Conservation (phyloP, 2,329 filamentous ascomycete species). For the Cercospora sp. region DNA sequence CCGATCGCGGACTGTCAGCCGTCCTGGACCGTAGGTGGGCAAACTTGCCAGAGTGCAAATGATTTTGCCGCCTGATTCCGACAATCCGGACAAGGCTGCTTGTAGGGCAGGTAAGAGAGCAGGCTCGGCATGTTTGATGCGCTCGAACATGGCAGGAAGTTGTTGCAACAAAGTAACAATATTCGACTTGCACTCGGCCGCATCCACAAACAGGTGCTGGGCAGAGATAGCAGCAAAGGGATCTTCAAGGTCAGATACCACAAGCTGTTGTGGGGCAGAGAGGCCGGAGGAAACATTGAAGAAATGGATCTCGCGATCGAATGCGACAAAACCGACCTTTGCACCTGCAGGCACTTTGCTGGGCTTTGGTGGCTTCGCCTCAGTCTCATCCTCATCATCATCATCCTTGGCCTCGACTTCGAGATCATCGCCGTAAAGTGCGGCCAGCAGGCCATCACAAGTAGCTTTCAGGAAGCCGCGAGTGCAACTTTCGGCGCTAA, state of each 20-base stretch:
- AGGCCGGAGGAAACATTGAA: constrained; percentile 85
- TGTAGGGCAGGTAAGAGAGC: constrained; percentile 81
- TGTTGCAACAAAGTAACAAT: constrained; percentile 84
- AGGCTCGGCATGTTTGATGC: constrained; percentile 86
- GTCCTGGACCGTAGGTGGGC: constrained; percentile 86
- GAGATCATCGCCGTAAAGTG: constrained; percentile 73
- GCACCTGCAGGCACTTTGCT: constrained; percentile 70
- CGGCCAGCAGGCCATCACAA: constrained; percentile 81
- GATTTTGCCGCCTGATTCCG: constrained; percentile 87
- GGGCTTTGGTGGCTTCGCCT: constrained; percentile 49
- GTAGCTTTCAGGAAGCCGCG: constrained; percentile 88
- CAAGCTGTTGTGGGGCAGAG: constrained; percentile 93
- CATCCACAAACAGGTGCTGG: constrained; percentile 91
- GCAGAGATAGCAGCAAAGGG: constrained; percentile 84
- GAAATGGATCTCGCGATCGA: constrained; percentile 95
- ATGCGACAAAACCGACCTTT: constrained; percentile 93
- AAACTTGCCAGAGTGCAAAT: constrained; percentile 84
- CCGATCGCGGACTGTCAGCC: constrained; percentile 82
- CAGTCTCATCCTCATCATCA: constrained; percentile 46
- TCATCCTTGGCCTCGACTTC: constrained; percentile 54
- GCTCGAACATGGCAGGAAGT: constrained; percentile 82
- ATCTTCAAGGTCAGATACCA: constrained; percentile 96
- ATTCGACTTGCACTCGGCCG: constrained; percentile 80
- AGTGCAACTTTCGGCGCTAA: constrained; percentile 86
- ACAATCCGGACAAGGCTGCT: constrained; percentile 78